Evolutionary conservation across 2,329 filamentous ascomycete genomes (phyloP).

Genomic region (Apiospora malaysiana): DNA sequence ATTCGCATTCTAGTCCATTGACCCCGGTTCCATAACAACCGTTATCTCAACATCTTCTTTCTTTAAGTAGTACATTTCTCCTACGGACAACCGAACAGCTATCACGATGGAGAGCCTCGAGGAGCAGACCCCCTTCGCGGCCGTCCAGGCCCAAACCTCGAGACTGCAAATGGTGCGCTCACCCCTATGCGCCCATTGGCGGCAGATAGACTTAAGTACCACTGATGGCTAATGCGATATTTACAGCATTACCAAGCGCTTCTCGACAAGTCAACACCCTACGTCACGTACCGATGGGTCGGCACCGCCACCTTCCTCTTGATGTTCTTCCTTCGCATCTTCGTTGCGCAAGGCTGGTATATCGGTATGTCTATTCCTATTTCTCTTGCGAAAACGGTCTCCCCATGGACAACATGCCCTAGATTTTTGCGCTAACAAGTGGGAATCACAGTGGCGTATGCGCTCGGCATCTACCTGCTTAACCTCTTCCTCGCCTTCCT

Average conservation of each 20-base stretch:
- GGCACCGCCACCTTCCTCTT: slow-evolving; percentile 78
- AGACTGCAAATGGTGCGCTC: slow-evolving; percentile 68
- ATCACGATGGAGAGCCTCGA: slow-evolving; percentile 80
- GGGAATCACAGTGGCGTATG: slow-evolving; percentile 80
- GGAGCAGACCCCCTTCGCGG: slow-evolving; percentile 90
- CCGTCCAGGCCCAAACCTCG: slow-evolving; percentile 85
- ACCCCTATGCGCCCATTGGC: slow-evolving; percentile 2
- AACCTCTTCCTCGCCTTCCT: slow-evolving; percentile 99
- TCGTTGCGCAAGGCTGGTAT: slow-evolving; percentile 97
- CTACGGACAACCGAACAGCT: slow-evolving; percentile 3
- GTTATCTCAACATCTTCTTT: background rate
- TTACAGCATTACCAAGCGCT: slow-evolving; percentile 88
- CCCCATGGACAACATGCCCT: no score
- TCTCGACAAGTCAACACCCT: slow-evolving; percentile 92
- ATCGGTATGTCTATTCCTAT: slow-evolving; percentile 68
- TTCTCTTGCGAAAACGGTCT: background rate
- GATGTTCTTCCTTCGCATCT: slow-evolving; percentile 86
- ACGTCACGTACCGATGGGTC: slow-evolving; percentile 86
- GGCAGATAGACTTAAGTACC: background rate
- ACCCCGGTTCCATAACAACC: background rate
- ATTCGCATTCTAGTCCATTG: background rate
- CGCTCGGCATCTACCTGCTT: slow-evolving; percentile 96
- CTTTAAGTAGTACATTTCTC: background rate
- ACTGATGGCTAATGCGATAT: background rate
- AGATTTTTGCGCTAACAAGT: slow-evolving; percentile 26